Evolutionary conservation across 129 eudicot genomes (phyloP), one percentile per base, ranked within the genome.

Genomic region (Glebionis coronaria): DNA sequence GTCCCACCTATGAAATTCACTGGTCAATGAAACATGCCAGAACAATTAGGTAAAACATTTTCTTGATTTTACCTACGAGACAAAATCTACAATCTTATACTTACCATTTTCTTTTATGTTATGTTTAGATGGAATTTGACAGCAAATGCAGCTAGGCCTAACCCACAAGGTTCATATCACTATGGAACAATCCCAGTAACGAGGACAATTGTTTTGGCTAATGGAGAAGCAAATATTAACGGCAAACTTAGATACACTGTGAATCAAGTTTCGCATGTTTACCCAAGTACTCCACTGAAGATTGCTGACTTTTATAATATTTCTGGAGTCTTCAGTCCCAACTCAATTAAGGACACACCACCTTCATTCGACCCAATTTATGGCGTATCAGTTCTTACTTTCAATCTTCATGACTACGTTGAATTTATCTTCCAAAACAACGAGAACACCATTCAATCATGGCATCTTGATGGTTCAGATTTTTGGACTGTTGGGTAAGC

Each of bases 1-100:
- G 76, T 38, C 95, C 95, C 1, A 81, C 88, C 15, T 82, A 87
- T 60, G 76, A 82, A 0, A 35, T 87, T 69, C 95, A 91, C 60
- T 91, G 95, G 97, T 91, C 97, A 38, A 85, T 87, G 97, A 83
- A 84, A 67, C 97, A 91, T 71, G 97, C 97, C 14, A 80, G 97
- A 31, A 84, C 97, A 38, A 64, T 87, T 58, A 84, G 97, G 97
- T 90, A 86, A 35, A 28, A 40, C 53, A 19, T 66, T 14, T 31
- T 60, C 29, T 49, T 51, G 12, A 31, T 31, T 67, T 77, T 45
- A 5, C 12, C 54, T 42, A 23, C 12, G 56, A 57, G 27, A 3
- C 10, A 1, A 15, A 28, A 63, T 52, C 45, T 7, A 55, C 9
- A 0, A 7, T 35, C 42, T 35, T 35, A 35, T 10, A 35, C 42